Evolutionary conservation across 2,329 filamentous ascomycete species (phyloP), one percentile per base, ranked within the genome.

Genomic region (Cytospora piceicola): DNA sequence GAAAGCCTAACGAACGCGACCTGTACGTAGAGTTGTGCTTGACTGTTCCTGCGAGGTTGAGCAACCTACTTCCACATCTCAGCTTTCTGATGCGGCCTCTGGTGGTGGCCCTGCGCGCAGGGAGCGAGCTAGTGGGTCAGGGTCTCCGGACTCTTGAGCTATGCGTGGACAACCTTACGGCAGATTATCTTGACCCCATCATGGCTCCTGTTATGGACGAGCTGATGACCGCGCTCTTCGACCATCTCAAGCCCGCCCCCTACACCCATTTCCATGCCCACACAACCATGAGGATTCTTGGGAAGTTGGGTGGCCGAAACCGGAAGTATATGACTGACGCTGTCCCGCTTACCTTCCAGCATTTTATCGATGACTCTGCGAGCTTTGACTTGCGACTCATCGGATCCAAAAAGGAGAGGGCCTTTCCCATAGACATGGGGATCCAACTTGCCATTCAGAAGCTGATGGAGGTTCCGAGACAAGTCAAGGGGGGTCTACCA

Each of bases 201-300:
- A 99, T 99, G 94, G 93, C 94, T 2, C 96, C 95, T 0, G 96
- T 98, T 30, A 98, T 99, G 77, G 94, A 99, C 72, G 95, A 99
- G 74, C 83, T 99, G 54, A 99, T 99, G 95, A 95, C 93, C 56
- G 94, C 94, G 1, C 83, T 99, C 1, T 99, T 96, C 84, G 94
- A 97, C 69, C 96, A 99, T 76, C 84, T 99, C 52, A 91, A 91
- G 72, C 96, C 95, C 9, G 90, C 94, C 69, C 95, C 95, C 0
- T 97, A 99, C 77, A 97, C 91, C 72, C 96, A 99, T 76, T 97
- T 97, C 77, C 94, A 98, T 74, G 92, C 96, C 0, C 95, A 99
- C 75, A 98, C 95, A 0, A 98, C 95, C 0, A 96, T 99, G 89
- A 85, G 95, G 55, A 99, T 99, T 65, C 84, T 99, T 2, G 95